Base-by-base conservation (phyloP, 148 eudicot genomes). In the Vaccinium corymbosum region DNA sequence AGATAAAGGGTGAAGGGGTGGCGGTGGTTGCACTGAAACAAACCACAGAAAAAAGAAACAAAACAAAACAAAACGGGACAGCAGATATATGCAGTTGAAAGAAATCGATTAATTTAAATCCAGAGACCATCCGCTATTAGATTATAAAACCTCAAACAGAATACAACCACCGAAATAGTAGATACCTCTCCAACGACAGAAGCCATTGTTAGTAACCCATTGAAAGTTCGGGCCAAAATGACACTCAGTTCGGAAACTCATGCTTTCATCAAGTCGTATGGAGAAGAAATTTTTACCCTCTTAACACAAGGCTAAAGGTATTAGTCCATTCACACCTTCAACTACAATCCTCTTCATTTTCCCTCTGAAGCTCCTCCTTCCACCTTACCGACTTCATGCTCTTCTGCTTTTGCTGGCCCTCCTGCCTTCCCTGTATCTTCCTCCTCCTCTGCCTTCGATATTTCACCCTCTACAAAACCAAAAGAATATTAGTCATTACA, bases 371-470 rank as follows among this genome's bases (percentile, higher is more conserved):
- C 73, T 13, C 48, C 85, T 49, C 49, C 85, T 49, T 83, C 86
- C 74, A 35, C 66, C 48, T 78, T 72, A n/a, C 71, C 6, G 14
- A 59, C 22, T 15, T 27, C 59, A 0, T 77, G 78, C 55, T 46
- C 86, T 55, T 22, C 88, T 22, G 79, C 15, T 61, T 83, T 88
- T 27, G 83, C 74, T 76, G 80, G 80, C 53, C 35, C 87, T 72
- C 76, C 91, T 61, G 85, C 88, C 74, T 75, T 72, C 19, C 80
- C 85, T 8, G 64, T 74, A 3, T 85, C 92, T 35, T 80, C 73
- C 13, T 80, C 92, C 35, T 88, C 92, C 38, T 88, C 92, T 3
- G 98, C 91, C 87, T 89, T 93, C 1, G 89, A 59, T 20, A 85
- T 91, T 78, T 90, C 93, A 87, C 85, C 87, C 83, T 86, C 98